Base-by-base conservation (phyloP, 176 grass and related monocot genomes). In the Oryza officinalis region DNA sequence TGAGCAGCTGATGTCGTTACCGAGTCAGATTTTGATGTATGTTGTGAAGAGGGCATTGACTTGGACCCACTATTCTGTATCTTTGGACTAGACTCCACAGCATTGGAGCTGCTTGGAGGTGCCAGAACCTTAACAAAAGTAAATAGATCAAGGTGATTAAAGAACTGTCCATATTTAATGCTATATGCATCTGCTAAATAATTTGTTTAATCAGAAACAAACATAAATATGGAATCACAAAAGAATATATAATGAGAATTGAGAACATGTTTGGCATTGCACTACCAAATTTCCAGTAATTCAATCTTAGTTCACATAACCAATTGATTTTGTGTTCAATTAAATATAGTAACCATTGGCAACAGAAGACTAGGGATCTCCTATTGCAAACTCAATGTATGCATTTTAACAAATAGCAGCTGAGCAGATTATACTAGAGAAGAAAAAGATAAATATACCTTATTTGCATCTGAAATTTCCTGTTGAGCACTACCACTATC, bases 391-490 rank as follows among this genome's bases (percentile, higher is more conserved):
- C 15, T 73, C 5, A 31, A 47, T 40, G 31, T 27, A 41, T 63
- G 35, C 4, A 81, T 63, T 63, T 82, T 49, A 67, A 5, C 10
- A 72, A 67, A 17, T 65, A 43, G 13, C 25, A 50, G 12, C 6
- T 32, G 27, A 81, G 52, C 27, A 72, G 10, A 63, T 60, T 57
- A 37, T 59, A 28, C 14, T 59, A 67, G 46, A 23, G 59, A 74
- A 76, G 33, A 37, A 25, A 87, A 27, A 23, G 27, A 63, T 44
- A 35, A 82, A 71, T 31, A 71, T 93, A 93, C 91, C 91, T 90
- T 84, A 25, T 87, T 82, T 22, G 18, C 82, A 86, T 87, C 28
- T 85, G 78, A 65, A 85, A 28, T 49, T 27, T 74, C 77, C 73
- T 64, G 87, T 49, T 38, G 49, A 83, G 68, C 27, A 83, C 15